These are phyloP conservation scores for Sugiyamaella qingdaonensis DNA, from an alignment of 805 yeast genomes.

Conservation along the genomic window DNA sequence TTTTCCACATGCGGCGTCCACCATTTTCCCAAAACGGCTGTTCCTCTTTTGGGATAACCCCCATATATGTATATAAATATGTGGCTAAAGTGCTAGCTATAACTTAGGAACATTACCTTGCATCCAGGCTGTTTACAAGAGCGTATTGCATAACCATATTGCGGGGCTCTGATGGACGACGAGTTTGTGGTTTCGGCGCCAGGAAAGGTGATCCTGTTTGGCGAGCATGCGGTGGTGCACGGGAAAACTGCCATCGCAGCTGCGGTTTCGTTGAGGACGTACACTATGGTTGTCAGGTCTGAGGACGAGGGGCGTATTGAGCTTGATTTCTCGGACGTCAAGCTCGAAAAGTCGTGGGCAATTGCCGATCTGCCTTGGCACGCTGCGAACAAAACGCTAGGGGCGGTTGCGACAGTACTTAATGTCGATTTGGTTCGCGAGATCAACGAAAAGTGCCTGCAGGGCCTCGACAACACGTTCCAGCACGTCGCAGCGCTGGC, in stretches of 20 bases:
- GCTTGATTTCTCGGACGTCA: conserved; percentile 81
- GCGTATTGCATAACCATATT: too few relatives aligned
- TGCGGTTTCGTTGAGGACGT: conserved; percentile 81
- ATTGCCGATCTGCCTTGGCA: conserved; percentile 49
- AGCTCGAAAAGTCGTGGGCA: conserved; percentile 61
- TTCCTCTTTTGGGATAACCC: too few relatives aligned
- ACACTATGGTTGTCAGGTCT: conserved; percentile 53
- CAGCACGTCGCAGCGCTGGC: conserved; percentile 79
- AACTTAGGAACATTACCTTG: too few relatives aligned
- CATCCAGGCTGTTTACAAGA: too few relatives aligned
- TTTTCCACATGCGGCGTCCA: neutral
- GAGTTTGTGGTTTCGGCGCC: conserved; percentile 82
- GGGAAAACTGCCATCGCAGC: conserved; percentile 96
- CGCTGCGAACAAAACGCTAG: neutral
- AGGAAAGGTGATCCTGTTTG: conserved; percentile 92
- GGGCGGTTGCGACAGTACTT: neutral
- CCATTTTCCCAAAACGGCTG: too few relatives aligned
- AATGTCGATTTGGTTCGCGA: conserved; percentile 12
- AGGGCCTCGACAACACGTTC: conserved; percentile 46
- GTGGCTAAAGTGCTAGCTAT: too few relatives aligned
- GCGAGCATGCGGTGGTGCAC: conserved; percentile 95
- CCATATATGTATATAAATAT: neutral
- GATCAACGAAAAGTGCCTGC: conserved; percentile 21
- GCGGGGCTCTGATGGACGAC: neutral
- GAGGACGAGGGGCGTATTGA: conserved; percentile 42